phyloP scores from a whole-genome alignment of 2,329 filamentous ascomycete genomes.

The Penicillium decumbens region DNA sequence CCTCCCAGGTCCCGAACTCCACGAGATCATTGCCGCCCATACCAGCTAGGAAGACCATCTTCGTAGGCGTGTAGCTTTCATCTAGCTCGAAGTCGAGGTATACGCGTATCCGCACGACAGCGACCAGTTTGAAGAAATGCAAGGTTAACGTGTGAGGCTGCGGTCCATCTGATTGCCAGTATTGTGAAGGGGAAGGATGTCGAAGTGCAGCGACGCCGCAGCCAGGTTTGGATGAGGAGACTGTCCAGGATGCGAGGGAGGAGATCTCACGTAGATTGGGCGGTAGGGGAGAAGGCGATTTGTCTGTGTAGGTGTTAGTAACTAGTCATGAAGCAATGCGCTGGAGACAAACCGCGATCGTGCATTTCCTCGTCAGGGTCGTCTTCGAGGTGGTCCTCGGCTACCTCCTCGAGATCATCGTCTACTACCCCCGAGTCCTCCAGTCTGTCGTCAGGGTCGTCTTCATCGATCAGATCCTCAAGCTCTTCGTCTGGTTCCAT shows the following conservation, averaged over 20 bases:
- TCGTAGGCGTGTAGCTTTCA: constrained; percentile 94
- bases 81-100: constrained; percentile 85
- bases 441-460: constrained; percentile 18
- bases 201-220: constrained; percentile 59
- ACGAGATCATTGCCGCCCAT: constrained; percentile 89
- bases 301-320: constrained; percentile 23
- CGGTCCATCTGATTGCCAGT: constrained; percentile 64
- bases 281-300: constrained; percentile 36
- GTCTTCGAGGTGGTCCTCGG: constrained; percentile 18
- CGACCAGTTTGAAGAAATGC: constrained; percentile 56
- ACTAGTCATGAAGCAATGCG: not conserved
- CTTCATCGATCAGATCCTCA: constrained; percentile 11
- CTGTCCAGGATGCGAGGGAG: constrained; percentile 62
- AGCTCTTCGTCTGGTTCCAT: constrained; percentile 17
- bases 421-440: constrained; percentile 22
- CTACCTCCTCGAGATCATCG: constrained; percentile 15
- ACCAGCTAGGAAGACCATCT: constrained; percentile 82
- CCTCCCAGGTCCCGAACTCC: constrained; percentile 75
- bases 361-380: constrained; percentile 34
- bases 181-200: constrained; percentile 52
- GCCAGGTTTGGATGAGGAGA: constrained; percentile 59
- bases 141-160: constrained; percentile 61
- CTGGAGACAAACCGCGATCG: constrained; percentile 28
- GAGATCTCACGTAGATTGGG: constrained; percentile 57
- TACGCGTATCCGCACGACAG: constrained; percentile 49